A percentile compares a stretch with the other conserved stretches of the same genome.
phyloP scores from a whole-genome alignment of 2,329 filamentous ascomycete genomes.

The Zymoseptoria tritici region DNA sequence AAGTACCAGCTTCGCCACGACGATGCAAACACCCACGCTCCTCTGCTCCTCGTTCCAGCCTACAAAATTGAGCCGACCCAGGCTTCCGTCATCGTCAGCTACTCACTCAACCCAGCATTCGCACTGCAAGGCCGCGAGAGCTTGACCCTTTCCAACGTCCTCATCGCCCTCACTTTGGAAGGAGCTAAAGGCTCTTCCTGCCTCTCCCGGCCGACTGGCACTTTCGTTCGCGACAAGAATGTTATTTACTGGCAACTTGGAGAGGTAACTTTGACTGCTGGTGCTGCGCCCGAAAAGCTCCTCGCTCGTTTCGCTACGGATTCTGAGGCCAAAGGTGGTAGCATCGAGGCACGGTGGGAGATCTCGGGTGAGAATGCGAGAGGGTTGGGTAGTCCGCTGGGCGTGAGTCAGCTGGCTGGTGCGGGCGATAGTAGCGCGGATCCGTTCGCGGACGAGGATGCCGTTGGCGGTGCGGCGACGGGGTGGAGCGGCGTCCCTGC shows the following conservation, averaged over 20 bases:
- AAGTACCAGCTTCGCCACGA: conserved; percentile 83
- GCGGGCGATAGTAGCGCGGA: conserved; percentile 45
- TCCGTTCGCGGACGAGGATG: conserved; percentile 62
- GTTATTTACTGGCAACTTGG: conserved; percentile 74
- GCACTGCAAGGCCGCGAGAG: conserved; percentile 36
- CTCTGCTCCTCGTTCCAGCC: conserved; percentile 62
- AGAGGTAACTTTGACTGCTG: conserved; percentile 59
- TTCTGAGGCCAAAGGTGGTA: conserved; percentile 61
- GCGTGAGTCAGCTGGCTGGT: conserved; percentile 42
- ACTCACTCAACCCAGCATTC: conserved; percentile 71
- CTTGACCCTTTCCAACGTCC: conserved; percentile 64
- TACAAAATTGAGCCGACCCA: conserved; percentile 84
- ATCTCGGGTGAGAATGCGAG: conserved; percentile 44
- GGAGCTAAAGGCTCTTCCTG: conserved; percentile 56
- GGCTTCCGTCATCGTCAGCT: conserved; percentile 77
- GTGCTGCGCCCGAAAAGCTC: conserved; percentile 59
- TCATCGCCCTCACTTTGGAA: conserved; percentile 65
- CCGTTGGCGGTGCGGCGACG: conserved; percentile 24
- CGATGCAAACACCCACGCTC: conserved; percentile 51
- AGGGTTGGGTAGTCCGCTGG: conserved; percentile 56
- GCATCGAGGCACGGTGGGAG: conserved; percentile 80
- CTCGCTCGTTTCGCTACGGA: conserved; percentile 76
- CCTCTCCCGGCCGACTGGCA: conserved; percentile 73
- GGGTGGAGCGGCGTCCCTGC: conserved; percentile 62
- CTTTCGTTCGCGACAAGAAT: conserved; percentile 67